phyloP scores from a whole-genome alignment of 2,329 filamentous ascomycete genomes.

The Colletotrichum sp. region DNA sequence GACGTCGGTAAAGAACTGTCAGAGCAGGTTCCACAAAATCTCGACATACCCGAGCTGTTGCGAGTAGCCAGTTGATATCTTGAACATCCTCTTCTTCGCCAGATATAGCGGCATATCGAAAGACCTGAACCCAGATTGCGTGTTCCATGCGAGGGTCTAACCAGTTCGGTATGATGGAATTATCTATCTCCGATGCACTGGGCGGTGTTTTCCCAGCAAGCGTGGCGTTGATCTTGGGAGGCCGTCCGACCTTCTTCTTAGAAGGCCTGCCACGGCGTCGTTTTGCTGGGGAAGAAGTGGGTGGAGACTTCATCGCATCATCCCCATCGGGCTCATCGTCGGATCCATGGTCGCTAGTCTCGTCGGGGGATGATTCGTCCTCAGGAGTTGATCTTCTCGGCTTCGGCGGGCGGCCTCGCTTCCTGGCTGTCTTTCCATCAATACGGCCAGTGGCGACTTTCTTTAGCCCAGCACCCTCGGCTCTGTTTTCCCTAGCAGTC shows the following conservation, averaged over 20 bases:
- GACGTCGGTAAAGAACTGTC: constrained; percentile 72
- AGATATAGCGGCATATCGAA: constrained; percentile 65
- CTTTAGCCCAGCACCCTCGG: not conserved
- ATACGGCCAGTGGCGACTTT: not conserved
- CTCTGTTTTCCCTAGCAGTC: not conserved
- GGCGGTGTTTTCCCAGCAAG: not conserved
- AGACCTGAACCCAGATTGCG: constrained; percentile 72
- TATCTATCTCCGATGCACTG: not conserved
- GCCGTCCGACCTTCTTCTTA: not conserved
- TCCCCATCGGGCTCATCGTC: not conserved
- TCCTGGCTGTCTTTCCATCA: not conserved
- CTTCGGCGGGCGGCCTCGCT: not conserved
- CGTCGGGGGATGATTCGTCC: not conserved
- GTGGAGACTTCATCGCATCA: not conserved
- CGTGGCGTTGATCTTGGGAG: not conserved
- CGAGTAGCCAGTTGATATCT: constrained; percentile 67
- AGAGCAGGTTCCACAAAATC: constrained; percentile 75
- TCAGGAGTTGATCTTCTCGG: not conserved
- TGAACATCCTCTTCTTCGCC: constrained; percentile 28
- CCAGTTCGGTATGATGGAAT: constrained; percentile 57
- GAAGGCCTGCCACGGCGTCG: not conserved
- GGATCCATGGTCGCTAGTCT: not conserved
- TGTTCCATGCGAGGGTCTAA: constrained; percentile 64
- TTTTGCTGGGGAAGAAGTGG: not conserved
- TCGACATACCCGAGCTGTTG: constrained; percentile 66